Conservation (phyloP, 169 alveolate species). For the Gregarina niphandrodes region DNA sequence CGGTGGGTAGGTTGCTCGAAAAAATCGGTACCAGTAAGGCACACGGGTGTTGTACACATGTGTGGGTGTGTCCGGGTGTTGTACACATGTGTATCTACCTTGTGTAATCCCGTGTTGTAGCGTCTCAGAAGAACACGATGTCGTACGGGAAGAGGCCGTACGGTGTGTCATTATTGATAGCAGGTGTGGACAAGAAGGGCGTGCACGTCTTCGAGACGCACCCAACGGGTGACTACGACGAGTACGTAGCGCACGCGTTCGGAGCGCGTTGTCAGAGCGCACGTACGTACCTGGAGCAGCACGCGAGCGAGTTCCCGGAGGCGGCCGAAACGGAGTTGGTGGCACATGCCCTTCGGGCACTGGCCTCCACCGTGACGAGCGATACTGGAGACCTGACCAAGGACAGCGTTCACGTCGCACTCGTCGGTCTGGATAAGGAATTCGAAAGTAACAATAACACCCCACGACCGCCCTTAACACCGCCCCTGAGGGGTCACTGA, state of each 20-base stretch:
- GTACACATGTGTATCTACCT: background rate
- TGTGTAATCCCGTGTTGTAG: conserved; percentile 9
- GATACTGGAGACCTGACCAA: no score
- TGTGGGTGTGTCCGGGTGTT: no score
- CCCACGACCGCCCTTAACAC: no score
- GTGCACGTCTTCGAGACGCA: conserved; percentile 67
- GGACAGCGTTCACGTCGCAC: no score
- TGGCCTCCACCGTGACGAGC: no score
- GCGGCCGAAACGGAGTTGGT: conserved; percentile 38
- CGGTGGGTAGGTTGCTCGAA: conserved; percentile 54
- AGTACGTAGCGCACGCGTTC: conserved; percentile 66
- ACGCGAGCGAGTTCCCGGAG: conserved; percentile 43
- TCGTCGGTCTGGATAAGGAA: no score
- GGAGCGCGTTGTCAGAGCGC: conserved; percentile 79
- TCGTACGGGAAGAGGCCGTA: conserved; percentile 70
- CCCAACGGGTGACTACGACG: conserved; percentile 75
- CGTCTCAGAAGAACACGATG: conserved; percentile 69
- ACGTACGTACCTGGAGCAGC: conserved; percentile 71
- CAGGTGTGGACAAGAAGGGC: conserved; percentile 62
- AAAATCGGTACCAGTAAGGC: conserved; percentile 55
- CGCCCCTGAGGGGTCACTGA: no score
- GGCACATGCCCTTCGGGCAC: no score
- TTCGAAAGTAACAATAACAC: no score
- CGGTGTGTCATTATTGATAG: conserved; percentile 78
- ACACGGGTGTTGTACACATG: background rate